Evolutionary conservation across 2,329 filamentous ascomycete species (phyloP).

Genomic region (Cladosporium velox): DNA sequence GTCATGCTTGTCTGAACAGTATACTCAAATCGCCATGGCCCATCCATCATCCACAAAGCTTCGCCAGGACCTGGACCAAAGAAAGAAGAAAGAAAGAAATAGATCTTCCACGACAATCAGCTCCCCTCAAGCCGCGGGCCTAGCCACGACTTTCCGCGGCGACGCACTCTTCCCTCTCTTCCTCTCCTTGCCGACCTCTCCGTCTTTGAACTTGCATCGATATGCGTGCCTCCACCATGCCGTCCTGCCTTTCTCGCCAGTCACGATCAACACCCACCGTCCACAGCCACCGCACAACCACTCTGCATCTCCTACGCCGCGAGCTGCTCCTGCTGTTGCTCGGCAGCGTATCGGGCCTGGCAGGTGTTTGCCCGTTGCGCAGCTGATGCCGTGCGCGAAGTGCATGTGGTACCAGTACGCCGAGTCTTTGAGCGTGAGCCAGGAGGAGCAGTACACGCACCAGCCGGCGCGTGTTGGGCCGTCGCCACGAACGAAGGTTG

Average conservation of each 20-base stretch:
- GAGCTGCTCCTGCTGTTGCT: conserved; percentile 57
- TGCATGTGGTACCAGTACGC: conserved; percentile 94
- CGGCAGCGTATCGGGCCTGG: conserved; percentile 74
- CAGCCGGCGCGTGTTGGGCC: conserved; percentile 87
- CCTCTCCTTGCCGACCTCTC: conserved; percentile 16
- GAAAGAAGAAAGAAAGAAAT: background rate
- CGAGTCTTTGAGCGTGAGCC: conserved; percentile 86
- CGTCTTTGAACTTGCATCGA: conserved; percentile 52
- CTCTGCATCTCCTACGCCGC: conserved; percentile 80
- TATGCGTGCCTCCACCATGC: conserved; percentile 90
- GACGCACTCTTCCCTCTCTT: conserved; percentile 13
- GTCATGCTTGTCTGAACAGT: conserved; percentile 13
- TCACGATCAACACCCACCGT: conserved; percentile 78
- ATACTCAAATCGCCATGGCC: background rate
- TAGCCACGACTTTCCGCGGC: conserved; percentile 5
- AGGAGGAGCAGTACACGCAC: conserved; percentile 87
- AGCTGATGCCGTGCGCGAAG: conserved; percentile 84
- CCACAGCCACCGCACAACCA: conserved; percentile 76
- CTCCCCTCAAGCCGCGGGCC: background rate
- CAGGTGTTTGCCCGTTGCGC: conserved; percentile 76
- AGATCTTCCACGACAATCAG: background rate
- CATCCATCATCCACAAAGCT: background rate
- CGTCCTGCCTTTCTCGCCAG: conserved; percentile 88
- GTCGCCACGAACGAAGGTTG: conserved; percentile 79
- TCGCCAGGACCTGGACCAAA: background rate